Base-by-base conservation (phyloP, 1,284 basidiomycete genomes). In the Malassezia slooffiae region DNA sequence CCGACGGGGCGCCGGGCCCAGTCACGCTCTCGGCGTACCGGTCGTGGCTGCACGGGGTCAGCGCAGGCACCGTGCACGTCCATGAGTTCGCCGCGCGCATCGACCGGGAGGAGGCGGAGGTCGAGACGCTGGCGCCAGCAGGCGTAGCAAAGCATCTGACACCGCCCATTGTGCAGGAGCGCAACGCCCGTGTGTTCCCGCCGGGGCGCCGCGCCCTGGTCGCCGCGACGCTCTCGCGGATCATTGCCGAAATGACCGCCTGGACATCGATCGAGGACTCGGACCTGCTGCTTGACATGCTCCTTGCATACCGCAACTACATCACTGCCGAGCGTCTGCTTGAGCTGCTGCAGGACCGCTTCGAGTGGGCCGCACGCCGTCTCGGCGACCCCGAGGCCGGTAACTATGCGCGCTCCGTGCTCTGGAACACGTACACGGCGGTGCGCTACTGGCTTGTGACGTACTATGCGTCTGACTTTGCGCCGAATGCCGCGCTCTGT, bases 181-280 rank as follows among this genome's bases (percentile, higher is more conserved):
- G 46, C 29, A 42, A 43, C 15, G n/a, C 20, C n/a, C 30, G 5
- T 11, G 27, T 43, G 5, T 38, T 48, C 11, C 11, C 35, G 2
- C n/a, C 20, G 22, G 26, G 20, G 23, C n/a, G 29, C 12, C 40
- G 39, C 19, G 34, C 38, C 9, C 30, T 48, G 21, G 16, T 48
- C 11, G 46, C 46, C 8, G 46, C 46, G 10, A 48, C 46, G 19
- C 35, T 28, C 20, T 41, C 27, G 11, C 40, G 46, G n/a, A 36
- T 48, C n/a, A 36, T 48, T 6, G 46, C 41, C 8, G 46, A 42
- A 37, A 48, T 48, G 46, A 48, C 46, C 8, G 24, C 34, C 5
- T 38, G 40, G 16, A 36, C 40, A 9, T 33, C 40, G 17, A 7
- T 7, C 24, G 24, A 26, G 8, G 24, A 26, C 7, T 35, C 46